A percentile compares a stretch with the other conserved stretches of the same genome.
phyloP scores from a whole-genome alignment of 2,329 filamentous ascomycete genomes.

The Arachnomyces sp. region DNA sequence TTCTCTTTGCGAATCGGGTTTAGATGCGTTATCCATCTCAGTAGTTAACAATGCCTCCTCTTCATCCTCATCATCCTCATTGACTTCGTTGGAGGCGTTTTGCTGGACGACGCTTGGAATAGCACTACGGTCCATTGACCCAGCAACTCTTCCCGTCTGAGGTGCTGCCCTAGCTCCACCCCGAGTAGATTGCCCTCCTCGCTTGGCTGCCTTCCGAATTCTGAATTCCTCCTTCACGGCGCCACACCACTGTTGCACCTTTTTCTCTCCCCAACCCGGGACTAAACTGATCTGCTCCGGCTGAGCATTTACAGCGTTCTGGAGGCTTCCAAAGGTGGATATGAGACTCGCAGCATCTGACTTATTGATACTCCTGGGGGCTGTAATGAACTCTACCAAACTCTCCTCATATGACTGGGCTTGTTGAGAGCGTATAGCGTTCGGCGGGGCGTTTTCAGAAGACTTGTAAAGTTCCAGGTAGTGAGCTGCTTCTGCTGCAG shows the following conservation, averaged over 20 bases:
- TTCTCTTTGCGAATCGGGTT: conserved; percentile 5
- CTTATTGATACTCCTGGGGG: conserved; percentile 84
- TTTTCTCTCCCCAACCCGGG: conserved; percentile 92
- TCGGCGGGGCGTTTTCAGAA: conserved; percentile 76
- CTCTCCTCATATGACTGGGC: conserved; percentile 75
- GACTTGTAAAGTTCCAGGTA: conserved; percentile 94
- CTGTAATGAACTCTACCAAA: conserved; percentile 85
- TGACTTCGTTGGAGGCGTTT: conserved; percentile 13
- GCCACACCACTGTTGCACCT: conserved; percentile 76
- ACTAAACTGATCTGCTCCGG: conserved; percentile 77
- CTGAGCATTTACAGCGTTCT: conserved; percentile 76
- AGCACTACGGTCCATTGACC: conserved; percentile 12
- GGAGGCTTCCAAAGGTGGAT: conserved; percentile 81
- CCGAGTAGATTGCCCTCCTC: conserved; percentile 25
- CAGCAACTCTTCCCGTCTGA: conserved; percentile 20
- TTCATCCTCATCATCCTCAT: conserved; percentile 36
- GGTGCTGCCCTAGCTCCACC: conserved; percentile 14
- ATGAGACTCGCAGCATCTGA: conserved; percentile 86
- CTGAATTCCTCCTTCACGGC: conserved; percentile 81
- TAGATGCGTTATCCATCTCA: conserved; percentile 9
- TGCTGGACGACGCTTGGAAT: conserved; percentile 10
- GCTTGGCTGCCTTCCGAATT: conserved; percentile 59
- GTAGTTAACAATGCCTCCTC: conserved; percentile 38
- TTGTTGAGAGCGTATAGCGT: conserved; percentile 77
- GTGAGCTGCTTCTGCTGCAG: conserved; percentile 80